Percentiles rank a stretch among this genome's conserved stretches.
Evolutionary conservation across 2,329 filamentous ascomycete genomes (phyloP).

Genomic region (Penicillium expansum): DNA sequence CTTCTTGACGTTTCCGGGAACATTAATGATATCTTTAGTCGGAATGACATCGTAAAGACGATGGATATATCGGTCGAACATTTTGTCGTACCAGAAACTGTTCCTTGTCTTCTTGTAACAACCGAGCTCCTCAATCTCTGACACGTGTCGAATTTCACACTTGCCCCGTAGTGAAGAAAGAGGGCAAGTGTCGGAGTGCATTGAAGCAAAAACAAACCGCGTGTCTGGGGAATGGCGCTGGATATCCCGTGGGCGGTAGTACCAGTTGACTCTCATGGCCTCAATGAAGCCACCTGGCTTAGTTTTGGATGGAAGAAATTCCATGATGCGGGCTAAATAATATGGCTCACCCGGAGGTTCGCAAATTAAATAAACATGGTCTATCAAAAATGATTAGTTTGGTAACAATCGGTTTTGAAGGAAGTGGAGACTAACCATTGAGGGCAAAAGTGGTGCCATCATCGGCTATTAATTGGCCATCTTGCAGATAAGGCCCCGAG

Average conservation of each 20-base stretch:
- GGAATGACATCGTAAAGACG: slow-evolving; percentile 97
- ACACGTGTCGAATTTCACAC: slow-evolving; percentile 84
- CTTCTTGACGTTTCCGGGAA: slow-evolving; percentile 90
- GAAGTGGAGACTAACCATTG: slow-evolving; percentile 67
- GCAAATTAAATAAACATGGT: slow-evolving; percentile 93
- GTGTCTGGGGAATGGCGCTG: slow-evolving; percentile 88
- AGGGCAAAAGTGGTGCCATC: slow-evolving; percentile 79
- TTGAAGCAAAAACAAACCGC: slow-evolving; percentile 87
- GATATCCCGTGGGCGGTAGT: slow-evolving; percentile 94
- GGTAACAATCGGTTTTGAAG: slow-evolving; percentile 2
- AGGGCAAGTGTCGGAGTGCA: slow-evolving; percentile 97
- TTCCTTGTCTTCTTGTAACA: slow-evolving; percentile 81
- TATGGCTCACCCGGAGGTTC: slow-evolving; percentile 97
- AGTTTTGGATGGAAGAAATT: slow-evolving; percentile 83
- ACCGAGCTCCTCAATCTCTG: slow-evolving; percentile 78
- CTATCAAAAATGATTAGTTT: slow-evolving; percentile 48
- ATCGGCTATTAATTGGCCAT: slow-evolving; percentile 80
- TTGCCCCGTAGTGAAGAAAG: slow-evolving; percentile 89
- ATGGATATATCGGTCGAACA: slow-evolving; percentile 97
- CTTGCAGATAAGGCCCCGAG: slow-evolving; percentile 64
- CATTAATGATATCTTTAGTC: slow-evolving; percentile 88
- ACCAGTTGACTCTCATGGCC: slow-evolving; percentile 93
- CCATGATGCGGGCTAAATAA: slow-evolving; percentile 97
- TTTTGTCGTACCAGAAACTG: slow-evolving; percentile 94
- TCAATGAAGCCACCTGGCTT: slow-evolving; percentile 72